These are phyloP conservation scores for Cordyceps cateniannulata DNA, from an alignment of 2,329 filamentous ascomycete species.

Conservation along the genomic window DNA sequence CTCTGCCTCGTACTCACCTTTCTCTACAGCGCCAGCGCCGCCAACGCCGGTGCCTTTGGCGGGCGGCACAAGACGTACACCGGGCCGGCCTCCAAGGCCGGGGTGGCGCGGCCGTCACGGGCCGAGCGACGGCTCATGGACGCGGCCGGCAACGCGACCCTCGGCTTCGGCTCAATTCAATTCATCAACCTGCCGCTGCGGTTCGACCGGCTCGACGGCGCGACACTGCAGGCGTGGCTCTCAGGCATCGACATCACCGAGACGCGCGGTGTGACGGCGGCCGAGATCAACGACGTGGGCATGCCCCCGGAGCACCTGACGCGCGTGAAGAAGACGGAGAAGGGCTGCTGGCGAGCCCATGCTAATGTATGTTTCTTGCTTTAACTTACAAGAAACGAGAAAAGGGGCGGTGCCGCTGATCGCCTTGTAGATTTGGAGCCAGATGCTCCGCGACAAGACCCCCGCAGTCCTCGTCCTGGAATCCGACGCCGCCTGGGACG, in stretches of 20 bases:
- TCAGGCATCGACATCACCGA: constrained; percentile 20
- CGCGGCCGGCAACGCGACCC: constrained; percentile 20
- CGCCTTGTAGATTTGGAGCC: constrained; percentile 20
- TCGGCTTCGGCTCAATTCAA: constrained; percentile 18
- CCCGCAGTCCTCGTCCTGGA: constrained; percentile 22
- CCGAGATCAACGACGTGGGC: constrained; percentile 19
- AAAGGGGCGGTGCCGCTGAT: too few species aligned
- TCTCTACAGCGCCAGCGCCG: neutral
- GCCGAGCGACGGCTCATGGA: constrained; percentile 2
- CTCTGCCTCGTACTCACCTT: neutral
- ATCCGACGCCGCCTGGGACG: constrained; percentile 24
- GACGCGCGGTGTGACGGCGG: constrained; percentile 17
- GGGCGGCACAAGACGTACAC: neutral
- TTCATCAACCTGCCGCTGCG: constrained; percentile 20
- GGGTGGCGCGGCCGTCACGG: neutral
- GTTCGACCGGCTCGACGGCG: constrained; percentile 22
- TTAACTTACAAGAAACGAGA: neutral
- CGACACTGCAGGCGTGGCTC: constrained; percentile 22
- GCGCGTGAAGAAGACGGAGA: constrained; percentile 17
- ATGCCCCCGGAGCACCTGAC: constrained; percentile 20
- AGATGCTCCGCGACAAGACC: constrained; percentile 18
- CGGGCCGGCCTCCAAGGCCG: neutral
- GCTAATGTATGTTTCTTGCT: constrained; percentile 19
- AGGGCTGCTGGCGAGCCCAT: constrained; percentile 23
- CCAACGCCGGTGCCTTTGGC: neutral